Percentiles rank a stretch among this genome's conserved stretches.
These are phyloP conservation scores for Cladosporium austrohemisphaericum DNA, from an alignment of 2,329 filamentous ascomycete genomes.

Conservation along the genomic window DNA sequence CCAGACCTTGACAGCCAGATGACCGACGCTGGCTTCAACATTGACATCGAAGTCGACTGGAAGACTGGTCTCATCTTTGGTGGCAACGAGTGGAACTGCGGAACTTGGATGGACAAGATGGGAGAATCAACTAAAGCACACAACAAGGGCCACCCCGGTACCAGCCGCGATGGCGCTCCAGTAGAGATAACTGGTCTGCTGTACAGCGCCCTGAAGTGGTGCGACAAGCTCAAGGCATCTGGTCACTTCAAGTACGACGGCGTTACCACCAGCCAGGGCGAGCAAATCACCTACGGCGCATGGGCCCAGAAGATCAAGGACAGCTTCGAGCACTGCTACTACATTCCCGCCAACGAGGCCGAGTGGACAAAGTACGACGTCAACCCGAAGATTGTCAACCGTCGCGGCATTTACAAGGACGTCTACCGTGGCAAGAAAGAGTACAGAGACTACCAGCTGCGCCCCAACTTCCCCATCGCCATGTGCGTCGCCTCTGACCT, in stretches of 20 bases:
- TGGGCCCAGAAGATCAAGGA: constrained; percentile 78
- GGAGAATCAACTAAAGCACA: constrained; percentile 90
- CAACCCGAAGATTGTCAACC: constrained; percentile 74
- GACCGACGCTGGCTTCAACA: constrained; percentile 86
- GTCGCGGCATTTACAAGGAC: constrained; percentile 97
- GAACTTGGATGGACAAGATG: constrained; percentile 99
- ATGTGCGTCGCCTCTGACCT: constrained; percentile 91
- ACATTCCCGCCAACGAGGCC: constrained; percentile 64
- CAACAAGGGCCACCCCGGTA: constrained; percentile 90
- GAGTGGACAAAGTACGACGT: constrained; percentile 78
- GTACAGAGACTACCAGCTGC: constrained; percentile 95
- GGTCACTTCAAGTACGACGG: constrained; percentile 70
- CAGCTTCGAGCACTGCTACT: constrained; percentile 93
- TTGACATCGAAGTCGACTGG: constrained; percentile 90
- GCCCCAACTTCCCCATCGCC: constrained; percentile 88
- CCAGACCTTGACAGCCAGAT: constrained; percentile 87
- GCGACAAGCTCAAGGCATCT: constrained; percentile 61
- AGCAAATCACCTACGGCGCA: constrained; percentile 63
- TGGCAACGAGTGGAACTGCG: constrained; percentile 90
- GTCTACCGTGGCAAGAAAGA: constrained; percentile 90
- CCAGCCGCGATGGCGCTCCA: constrained; percentile 92
- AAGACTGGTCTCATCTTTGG: constrained; percentile 85
- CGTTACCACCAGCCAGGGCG: constrained; percentile 52
- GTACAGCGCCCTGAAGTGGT: constrained; percentile 85
- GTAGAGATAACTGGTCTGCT: constrained; percentile 91